Evolutionary conservation across 2,329 filamentous ascomycete genomes (phyloP), one percentile per base, ranked within the genome.

Genomic region (Graphilbum ipis-grandicollis): DNA sequence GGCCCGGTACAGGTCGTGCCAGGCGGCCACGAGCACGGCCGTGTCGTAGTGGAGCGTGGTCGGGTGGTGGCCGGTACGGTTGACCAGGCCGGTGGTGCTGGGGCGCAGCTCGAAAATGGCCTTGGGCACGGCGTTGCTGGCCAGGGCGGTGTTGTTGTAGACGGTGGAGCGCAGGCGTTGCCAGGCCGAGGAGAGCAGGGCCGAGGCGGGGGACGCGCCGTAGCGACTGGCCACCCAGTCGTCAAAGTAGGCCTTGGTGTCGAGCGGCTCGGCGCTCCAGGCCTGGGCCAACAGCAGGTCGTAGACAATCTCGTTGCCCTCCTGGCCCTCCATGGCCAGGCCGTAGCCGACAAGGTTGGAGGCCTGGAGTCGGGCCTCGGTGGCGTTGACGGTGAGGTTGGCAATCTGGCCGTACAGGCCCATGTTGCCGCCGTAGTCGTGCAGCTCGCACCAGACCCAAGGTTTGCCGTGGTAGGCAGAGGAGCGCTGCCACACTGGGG

Each of bases 381-480:
- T 55, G 0, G 62, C 53, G 39, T 62, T 60, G 29, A 56, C 48
- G 0, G 64, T 68, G 7, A 67, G 44, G 29, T 66, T 66, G 38
- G 56, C 48, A 14, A 68, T 53, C 41, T 67, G 64, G 2, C 64
- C 65, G 40, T 67, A 66, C 2, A 68, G 42, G 1, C 62, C 63
- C 52, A 58, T 55, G 43, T 60, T 66, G 14, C 59, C 61, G 6
- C 65, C 65, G 40, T 62, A 68, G 40, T 58, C 55, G 43, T 68
- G 65, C 7, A 69, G 48, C 43, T 67, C 52, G 43, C 63, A 67
- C 65, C 65, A 68, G 26, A 68, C 59, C 64, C 65, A 69, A 0
- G 61, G 58, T 43, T 66, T 66, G 15, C 64, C 63, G 40, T 57
- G 61, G 46, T 65, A 70, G 0, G 57, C 60, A 14, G 61, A 54